phyloP scores from a whole-genome alignment of 2,329 filamentous ascomycete species.

The Fusarium nodosum region DNA sequence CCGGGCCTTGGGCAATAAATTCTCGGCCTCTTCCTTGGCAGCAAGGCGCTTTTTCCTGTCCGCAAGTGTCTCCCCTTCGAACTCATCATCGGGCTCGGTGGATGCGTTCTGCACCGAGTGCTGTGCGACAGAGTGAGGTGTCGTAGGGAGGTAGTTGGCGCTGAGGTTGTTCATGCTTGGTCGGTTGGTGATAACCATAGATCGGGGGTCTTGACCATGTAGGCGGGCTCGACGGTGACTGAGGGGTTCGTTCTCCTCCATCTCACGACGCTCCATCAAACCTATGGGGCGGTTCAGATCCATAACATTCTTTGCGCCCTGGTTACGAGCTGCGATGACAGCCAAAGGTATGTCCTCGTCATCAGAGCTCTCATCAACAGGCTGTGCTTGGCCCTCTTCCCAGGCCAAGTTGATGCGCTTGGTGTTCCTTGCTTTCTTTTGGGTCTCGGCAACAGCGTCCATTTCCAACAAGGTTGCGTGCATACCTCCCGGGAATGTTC shows the following conservation, averaged over 20 bases:
- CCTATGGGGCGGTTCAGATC: constrained; percentile 76
- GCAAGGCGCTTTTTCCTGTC: constrained; percentile 75
- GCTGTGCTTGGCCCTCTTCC: constrained; percentile 75
- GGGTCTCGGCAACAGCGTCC: constrained; percentile 88
- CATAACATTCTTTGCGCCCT: constrained; percentile 64
- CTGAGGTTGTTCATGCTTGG: constrained; percentile 62
- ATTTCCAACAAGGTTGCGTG: constrained; percentile 91
- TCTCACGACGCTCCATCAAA: constrained; percentile 82
- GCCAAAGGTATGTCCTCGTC: constrained; percentile 93
- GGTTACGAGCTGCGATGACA: constrained; percentile 75
- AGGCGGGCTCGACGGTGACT: constrained; percentile 82
- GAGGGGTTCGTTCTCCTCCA: constrained; percentile 94
- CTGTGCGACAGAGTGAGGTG: constrained; percentile 34
- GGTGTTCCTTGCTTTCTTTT: constrained; percentile 78
- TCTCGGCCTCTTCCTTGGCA: constrained; percentile 63
- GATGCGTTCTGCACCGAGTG: constrained; percentile 39
- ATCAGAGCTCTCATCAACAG: constrained; percentile 62
- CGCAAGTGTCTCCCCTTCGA: constrained; percentile 74
- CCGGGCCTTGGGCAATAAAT: constrained; percentile 64
- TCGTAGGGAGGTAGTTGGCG: constrained; percentile 34
- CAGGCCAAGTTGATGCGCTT: constrained; percentile 90
- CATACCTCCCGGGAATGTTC: constrained; percentile 81
- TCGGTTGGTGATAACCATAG: constrained; percentile 55
- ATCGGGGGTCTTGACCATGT: constrained; percentile 69
- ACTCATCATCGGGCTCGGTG: constrained; percentile 66